phyloP scores from a whole-genome alignment of 495 filamentous ascomycete genomes.

The Neurospora pannonica region DNA sequence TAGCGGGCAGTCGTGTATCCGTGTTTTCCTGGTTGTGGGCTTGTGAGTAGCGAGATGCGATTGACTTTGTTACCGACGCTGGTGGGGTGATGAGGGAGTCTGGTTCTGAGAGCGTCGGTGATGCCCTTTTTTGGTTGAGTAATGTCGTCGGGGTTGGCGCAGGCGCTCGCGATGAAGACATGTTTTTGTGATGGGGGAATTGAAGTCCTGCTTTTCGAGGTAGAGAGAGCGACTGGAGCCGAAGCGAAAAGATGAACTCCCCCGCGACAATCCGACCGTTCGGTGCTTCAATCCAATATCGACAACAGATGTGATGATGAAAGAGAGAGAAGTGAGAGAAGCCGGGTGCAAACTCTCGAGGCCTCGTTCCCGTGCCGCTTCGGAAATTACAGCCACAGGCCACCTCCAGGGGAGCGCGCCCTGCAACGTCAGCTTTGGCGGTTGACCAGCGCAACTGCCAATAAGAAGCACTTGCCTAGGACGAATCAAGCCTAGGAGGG shows the following conservation, averaged over 20 bases:
- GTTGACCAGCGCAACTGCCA: not conserved
- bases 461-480: not conserved
- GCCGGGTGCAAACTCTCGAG: not conserved
- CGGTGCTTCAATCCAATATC: not conserved
- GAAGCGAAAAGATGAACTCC: not conserved
- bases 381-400: not conserved
- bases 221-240: not conserved
- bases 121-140: not conserved
- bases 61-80: not conserved
- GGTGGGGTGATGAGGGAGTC: not conserved
- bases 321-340: not conserved
- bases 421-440: not conserved
- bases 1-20: fast-evolving
- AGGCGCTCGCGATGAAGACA: not conserved
- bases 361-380: not conserved
- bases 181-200: not conserved
- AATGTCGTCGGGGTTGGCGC: not conserved
- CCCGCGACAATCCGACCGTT: not conserved
- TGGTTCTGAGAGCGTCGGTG: not conserved
- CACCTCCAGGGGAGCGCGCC: not conserved
- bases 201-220: not conserved
- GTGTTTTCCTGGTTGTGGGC: not conserved
- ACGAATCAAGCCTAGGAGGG: not conserved
- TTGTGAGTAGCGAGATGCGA: not conserved
- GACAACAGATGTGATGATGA: not conserved